Evolutionary conservation across 495 filamentous ascomycete species (phyloP).

Genomic region (Staphylotrichum longicolle): DNA sequence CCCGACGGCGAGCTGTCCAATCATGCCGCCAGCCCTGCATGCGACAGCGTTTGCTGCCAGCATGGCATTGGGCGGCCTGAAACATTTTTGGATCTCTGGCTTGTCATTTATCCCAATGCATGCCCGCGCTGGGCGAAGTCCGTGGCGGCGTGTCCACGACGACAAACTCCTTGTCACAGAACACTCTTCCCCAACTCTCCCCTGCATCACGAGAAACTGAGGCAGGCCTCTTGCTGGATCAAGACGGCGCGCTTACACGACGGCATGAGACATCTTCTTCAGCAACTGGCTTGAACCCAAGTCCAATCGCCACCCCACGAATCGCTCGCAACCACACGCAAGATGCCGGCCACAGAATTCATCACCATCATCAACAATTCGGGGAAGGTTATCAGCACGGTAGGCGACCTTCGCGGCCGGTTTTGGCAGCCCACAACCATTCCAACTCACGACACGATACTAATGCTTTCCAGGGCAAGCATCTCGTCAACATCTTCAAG

Average conservation of each 20-base stretch:
- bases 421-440: too few species aligned
- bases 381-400: slow-evolving; percentile 87
- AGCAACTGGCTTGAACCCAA: background rate
- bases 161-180: too few species aligned
- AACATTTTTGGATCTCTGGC: slow-evolving; percentile 17
- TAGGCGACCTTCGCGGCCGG: slow-evolving; percentile 45
- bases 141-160: too few species aligned
- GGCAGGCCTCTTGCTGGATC: slow-evolving; percentile 1
- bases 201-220: background rate
- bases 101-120: background rate
- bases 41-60: slow-evolving; percentile 16
- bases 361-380: slow-evolving; percentile 91
- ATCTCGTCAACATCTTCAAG: slow-evolving; percentile 80
- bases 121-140: background rate
- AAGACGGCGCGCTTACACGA: slow-evolving; percentile 8
- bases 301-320: background rate
- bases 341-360: slow-evolving; percentile 59
- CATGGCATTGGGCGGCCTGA: slow-evolving; percentile 23
- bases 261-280: background rate
- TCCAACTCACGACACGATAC: slow-evolving; percentile 15
- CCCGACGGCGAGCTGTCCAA: slow-evolving; percentile 23
- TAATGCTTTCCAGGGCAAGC: slow-evolving; percentile 65
- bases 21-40: slow-evolving; percentile 18
- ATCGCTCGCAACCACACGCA: slow-evolving; percentile 18
- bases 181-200: too few species aligned